Percentiles rank a stretch among this genome's conserved stretches.
phyloP scores from a whole-genome alignment of 2,329 filamentous ascomycete species.

The Basipetospora chlamydospora region DNA sequence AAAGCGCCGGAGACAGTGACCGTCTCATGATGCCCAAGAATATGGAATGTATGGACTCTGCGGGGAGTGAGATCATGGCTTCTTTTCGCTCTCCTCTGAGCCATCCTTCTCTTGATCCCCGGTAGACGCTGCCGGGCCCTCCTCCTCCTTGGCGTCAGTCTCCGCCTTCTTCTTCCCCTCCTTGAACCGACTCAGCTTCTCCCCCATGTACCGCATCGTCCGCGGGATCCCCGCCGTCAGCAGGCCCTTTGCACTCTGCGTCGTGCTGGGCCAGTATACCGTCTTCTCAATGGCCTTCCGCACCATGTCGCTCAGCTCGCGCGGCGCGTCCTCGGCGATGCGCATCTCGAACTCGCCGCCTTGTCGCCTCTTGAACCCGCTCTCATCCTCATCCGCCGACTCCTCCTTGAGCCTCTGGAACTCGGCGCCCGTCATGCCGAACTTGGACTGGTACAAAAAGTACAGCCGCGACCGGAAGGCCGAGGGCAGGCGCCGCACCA shows the following conservation, averaged over 20 bases:
- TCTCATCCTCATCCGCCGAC: slow-evolving; percentile 54
- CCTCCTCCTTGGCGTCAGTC: neutral
- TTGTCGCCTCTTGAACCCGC: slow-evolving; percentile 55
- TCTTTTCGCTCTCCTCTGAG: neutral
- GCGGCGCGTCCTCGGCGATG: slow-evolving; percentile 56
- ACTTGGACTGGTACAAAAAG: slow-evolving; percentile 88
- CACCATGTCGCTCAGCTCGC: slow-evolving; percentile 56
- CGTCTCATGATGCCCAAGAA: too few relatives aligned
- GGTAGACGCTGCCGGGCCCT: neutral
- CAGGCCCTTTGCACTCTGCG: slow-evolving; percentile 72
- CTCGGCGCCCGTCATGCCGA: slow-evolving; percentile 67
- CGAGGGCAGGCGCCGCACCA: slow-evolving; percentile 82
- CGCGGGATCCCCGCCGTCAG: slow-evolving; percentile 62
- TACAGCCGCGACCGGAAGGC: slow-evolving; percentile 81
- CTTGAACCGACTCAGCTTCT: slow-evolving; percentile 60
- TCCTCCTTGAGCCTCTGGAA: slow-evolving; percentile 75
- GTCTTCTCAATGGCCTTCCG: slow-evolving; percentile 70
- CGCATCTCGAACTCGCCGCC: slow-evolving; percentile 76
- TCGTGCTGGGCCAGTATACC: slow-evolving; percentile 81
- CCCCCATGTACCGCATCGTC: slow-evolving; percentile 61
- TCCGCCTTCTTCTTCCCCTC: slow-evolving; percentile 22
- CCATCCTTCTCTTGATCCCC: neutral
- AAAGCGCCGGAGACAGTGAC: too few relatives aligned
- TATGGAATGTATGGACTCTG: neutral
- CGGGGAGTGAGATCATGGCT: neutral